These are phyloP conservation scores for Schizophyllum amplum DNA, from an alignment of 1,284 basidiomycete species.

Conservation along the genomic window DNA sequence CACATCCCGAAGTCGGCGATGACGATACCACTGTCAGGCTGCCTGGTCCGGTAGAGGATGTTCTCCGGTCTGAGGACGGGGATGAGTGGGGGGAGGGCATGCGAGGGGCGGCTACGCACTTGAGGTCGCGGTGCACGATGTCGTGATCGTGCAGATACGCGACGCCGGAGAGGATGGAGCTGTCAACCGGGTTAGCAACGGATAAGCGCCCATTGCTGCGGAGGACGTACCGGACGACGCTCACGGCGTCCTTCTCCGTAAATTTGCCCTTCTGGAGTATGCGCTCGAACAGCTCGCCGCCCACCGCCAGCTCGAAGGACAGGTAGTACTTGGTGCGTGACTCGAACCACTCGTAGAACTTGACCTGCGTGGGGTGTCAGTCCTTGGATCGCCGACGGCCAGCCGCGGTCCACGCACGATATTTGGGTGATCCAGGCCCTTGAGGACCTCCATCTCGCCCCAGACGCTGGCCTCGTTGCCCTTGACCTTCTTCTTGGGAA, in stretches of 20 bases:
- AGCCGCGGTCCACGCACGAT: constrained; percentile 49
- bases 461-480: constrained; percentile 80
- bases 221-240: constrained; percentile 49
- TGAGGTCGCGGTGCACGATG: constrained; percentile 90
- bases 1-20: constrained; percentile 97
- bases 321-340: constrained; percentile 87
- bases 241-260: constrained; percentile 80
- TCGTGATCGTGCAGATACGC: constrained; percentile 80
- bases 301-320: constrained; percentile 84
- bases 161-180: constrained; percentile 73
- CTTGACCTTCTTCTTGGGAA: constrained; percentile 88
- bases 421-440: constrained; percentile 81
- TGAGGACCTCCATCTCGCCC: constrained; percentile 86
- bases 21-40: constrained; percentile 71
- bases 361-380: constrained; percentile 46
- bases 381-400: constrained; percentile 5
- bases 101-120: constrained; percentile 25
- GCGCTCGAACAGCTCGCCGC: constrained; percentile 86
- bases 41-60: constrained; percentile 80
- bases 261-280: constrained; percentile 81
- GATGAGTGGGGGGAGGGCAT: constrained; percentile 2
- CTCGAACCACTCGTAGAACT: constrained; percentile 92
- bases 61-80: constrained; percentile 71
- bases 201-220: neutral
- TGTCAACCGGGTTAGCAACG: constrained; percentile 17